Evolutionary conservation across 495 filamentous ascomycete genomes (phyloP).

Genomic region (Pyrenopolyporus hunteri): DNA sequence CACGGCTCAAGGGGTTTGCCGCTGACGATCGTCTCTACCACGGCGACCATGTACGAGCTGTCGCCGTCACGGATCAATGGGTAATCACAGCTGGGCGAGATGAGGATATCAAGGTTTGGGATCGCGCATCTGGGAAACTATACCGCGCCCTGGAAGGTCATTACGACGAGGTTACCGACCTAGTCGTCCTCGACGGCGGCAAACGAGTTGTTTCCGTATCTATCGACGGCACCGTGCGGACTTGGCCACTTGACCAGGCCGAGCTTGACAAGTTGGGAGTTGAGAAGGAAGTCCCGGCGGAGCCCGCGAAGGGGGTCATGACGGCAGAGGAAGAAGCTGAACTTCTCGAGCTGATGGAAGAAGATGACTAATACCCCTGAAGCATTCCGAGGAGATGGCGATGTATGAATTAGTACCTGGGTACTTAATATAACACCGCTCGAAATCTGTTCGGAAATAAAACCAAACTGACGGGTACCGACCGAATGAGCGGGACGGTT

Average conservation of each 20-base stretch:
- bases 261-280: conserved; percentile 64
- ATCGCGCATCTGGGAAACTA: conserved; percentile 71
- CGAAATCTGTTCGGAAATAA: neutral
- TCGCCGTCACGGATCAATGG: conserved; percentile 76
- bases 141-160: conserved; percentile 82
- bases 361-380: conserved; percentile 57
- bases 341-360: conserved; percentile 85
- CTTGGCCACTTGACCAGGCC: conserved; percentile 71
- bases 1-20: conserved; percentile 67
- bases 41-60: conserved; percentile 86
- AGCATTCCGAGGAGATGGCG: neutral
- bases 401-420: neutral
- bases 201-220: conserved; percentile 74
- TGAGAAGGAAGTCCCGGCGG: conserved; percentile 50
- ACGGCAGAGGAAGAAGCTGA: conserved; percentile 86
- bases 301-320: conserved; percentile 56
- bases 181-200: conserved; percentile 65
- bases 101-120: conserved; percentile 92
- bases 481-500: conserved; percentile 13
- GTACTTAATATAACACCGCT: neutral
- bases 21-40: conserved; percentile 75
- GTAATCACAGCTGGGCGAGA: conserved; percentile 89
- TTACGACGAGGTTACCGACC: conserved; percentile 87
- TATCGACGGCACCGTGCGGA: conserved; percentile 86
- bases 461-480: neutral